phyloP scores from a whole-genome alignment of 2,329 filamentous ascomycete species.

The Didymella sp. region DNA sequence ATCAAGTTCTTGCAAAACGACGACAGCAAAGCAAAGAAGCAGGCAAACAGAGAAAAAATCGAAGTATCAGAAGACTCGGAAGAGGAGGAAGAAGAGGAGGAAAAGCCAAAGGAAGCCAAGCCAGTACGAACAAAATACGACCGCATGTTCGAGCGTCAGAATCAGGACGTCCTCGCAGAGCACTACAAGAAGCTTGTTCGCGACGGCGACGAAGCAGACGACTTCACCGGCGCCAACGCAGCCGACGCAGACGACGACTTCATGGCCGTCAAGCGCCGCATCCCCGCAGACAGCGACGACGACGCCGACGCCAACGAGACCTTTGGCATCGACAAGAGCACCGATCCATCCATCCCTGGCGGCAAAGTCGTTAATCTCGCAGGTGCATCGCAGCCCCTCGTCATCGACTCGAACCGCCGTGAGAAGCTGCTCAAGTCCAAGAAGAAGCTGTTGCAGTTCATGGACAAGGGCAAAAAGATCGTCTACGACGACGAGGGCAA shows the following conservation, averaged over 20 bases:
- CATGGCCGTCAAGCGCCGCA: conserved; percentile 86
- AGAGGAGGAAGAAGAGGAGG: conserved; percentile 63
- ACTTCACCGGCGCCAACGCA: conserved; percentile 41
- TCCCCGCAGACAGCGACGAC: conserved; percentile 70
- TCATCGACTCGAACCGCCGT: conserved; percentile 92
- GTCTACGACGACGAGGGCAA: conserved; percentile 93
- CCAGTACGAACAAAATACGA: conserved; percentile 94
- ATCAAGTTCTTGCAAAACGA: conserved; percentile 94
- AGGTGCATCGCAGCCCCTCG: conserved; percentile 71
- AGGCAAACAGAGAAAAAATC: conserved; percentile 73
- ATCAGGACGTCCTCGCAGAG: conserved; percentile 92
- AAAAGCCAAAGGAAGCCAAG: conserved; percentile 59
- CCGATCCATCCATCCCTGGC: conserved; percentile 45
- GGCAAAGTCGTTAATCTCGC: conserved; percentile 70
- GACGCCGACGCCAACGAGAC: conserved; percentile 46
- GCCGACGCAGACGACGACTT: conserved; percentile 78
- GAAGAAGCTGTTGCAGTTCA: conserved; percentile 91
- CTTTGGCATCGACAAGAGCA: conserved; percentile 50
- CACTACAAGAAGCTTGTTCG: conserved; percentile 90
- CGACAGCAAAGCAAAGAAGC: conserved; percentile 85
- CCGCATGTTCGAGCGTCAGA: conserved; percentile 95
- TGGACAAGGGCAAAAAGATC: conserved; percentile 82
- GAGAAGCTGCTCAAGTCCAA: conserved; percentile 96
- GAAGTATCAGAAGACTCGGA: conserved; percentile 67
- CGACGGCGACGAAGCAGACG: conserved; percentile 53